Evolutionary conservation across 345 rosid species (phyloP).

Genomic region (Eucalyptus cladocalyx): DNA sequence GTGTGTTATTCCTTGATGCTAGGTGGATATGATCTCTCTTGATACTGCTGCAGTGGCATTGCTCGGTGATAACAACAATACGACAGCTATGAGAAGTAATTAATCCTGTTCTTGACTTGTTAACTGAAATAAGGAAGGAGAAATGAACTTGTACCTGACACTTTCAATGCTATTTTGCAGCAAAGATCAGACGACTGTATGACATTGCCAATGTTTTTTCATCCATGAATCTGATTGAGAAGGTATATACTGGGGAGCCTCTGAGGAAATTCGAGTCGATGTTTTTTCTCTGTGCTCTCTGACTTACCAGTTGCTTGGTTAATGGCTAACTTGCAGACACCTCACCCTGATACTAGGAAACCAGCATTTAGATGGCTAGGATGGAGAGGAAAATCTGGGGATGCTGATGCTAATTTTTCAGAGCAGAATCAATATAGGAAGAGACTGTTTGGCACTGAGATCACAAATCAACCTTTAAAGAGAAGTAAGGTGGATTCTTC

Average conservation of each 20-base stretch:
- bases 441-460: slow-evolving; percentile 49
- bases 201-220: slow-evolving; percentile 84
- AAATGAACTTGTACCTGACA: not conserved
- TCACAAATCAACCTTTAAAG: slow-evolving; percentile 37
- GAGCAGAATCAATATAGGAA: slow-evolving; percentile 30
- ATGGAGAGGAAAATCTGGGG: slow-evolving; percentile 12
- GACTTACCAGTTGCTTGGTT: not conserved
- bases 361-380: slow-evolving; percentile 86
- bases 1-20: not conserved
- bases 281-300: not conserved
- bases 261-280: not conserved
- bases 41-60: slow-evolving; percentile 56
- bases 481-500: slow-evolving; percentile 21
- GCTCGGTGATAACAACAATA: slow-evolving; percentile 40
- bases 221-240: slow-evolving; percentile 64
- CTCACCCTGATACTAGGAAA: slow-evolving; percentile 52
- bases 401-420: not conserved
- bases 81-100: slow-evolving; percentile 59
- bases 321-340: slow-evolving; percentile 33
- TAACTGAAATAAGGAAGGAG: not conserved
- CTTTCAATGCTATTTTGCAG: slow-evolving; percentile 23
- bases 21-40: slow-evolving; percentile 56
- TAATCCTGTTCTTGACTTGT: not conserved
- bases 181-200: slow-evolving; percentile 72
- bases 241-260: slow-evolving; percentile 23